Base-by-base conservation (phyloP, 2,329 filamentous ascomycete species). In the Neopestalotiopsis clavispora region DNA sequence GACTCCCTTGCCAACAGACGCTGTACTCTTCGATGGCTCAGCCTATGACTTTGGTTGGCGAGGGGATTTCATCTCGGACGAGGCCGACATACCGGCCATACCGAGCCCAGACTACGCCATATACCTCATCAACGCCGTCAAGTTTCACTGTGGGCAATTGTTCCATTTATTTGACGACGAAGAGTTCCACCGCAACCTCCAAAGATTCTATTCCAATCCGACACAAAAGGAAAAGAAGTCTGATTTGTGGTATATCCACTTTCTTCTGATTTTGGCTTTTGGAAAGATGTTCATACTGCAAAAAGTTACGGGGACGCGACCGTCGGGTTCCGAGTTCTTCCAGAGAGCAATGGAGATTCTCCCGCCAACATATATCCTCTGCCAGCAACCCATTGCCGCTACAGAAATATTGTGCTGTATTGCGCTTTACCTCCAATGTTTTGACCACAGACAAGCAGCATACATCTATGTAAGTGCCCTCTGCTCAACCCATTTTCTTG, bases 91-190 rank as follows among this genome's bases (percentile, higher is more conserved):
- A 7, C 75, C 78, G 14, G 75, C 80, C n/a, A 75, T 88, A 17
- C 86, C 86, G 0, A 85, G 83, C 1, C 78, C 84, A 0, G 86
- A 89, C 72, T 82, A 85, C 71, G 84, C 84, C 4, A 76, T 85
- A 4, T 88, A 85, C 67, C 75, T 89, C 3, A 84, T 88, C 76
- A 87, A 87, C 69, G 83, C 85, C 0, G 85, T 88, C 68, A 87
- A 88, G 67, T 89, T 88, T 58, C 85, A 87, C 69, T 86, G 85
- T 67, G 82, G 83, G 3, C 86, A 87, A 38, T 74, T 88, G 2
- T 86, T 87, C 30, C 85, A 87, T 63, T 76, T 89, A 2, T 87
- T 88, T 58, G 85, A 89, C 30, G 86, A 88, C 63, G 79, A 82
- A 12, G 79, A 78, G 0, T 89, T 88, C 68, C 86, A 86, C 81